Base-by-base conservation (phyloP, 441 rosid species). In the Manihot esculenta region DNA sequence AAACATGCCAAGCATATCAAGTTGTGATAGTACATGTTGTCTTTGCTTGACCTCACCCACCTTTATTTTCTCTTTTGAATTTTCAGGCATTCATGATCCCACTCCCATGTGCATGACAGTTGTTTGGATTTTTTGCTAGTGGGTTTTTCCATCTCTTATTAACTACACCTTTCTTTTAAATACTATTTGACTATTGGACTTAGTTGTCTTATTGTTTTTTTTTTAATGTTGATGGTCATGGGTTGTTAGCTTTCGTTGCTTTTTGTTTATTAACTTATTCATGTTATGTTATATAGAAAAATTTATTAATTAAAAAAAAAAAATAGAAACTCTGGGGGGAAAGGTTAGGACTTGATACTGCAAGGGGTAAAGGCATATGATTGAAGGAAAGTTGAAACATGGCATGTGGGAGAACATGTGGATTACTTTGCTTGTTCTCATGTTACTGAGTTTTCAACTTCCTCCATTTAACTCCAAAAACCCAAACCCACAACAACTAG, bases 81-180 rank as follows among this genome's bases (percentile, higher is more conserved):
- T 54, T 44, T 35, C 56, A 30, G n/a, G 63, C 55, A 47, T 4
- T 64, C 63, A 63, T 50, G 45, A 26, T 51, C 71, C 62, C 44
- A 64, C 45, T 13, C n/a, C 63, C 79, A 72, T 72, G 71, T 69
- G 79, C 75, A 23, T 69, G 75, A 53, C 79, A 75, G 74, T 77
- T 59, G 60, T 60, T 64, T 54, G 14, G 27, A 55, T 66, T 51
- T 42, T 44, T 49, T n/a, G 5, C 53, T 13, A 2, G 47, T 20
- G n/a, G 65, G 55, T 26, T 26, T 1, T 41, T 63, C 41, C 38
- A 26, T 26, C 57, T 50, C 27, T 51, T 42, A 35, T 65, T 30
- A 15, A 13, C 5, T 54, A 17, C 7, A 57, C 15, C 48, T 56
- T 50, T 49, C 35, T 44, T 66, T 68, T 50, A 5, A 58, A 35